These are phyloP conservation scores for Theobroma grandiflorum DNA, from an alignment of 441 rosid genomes.

Conservation along the genomic window DNA sequence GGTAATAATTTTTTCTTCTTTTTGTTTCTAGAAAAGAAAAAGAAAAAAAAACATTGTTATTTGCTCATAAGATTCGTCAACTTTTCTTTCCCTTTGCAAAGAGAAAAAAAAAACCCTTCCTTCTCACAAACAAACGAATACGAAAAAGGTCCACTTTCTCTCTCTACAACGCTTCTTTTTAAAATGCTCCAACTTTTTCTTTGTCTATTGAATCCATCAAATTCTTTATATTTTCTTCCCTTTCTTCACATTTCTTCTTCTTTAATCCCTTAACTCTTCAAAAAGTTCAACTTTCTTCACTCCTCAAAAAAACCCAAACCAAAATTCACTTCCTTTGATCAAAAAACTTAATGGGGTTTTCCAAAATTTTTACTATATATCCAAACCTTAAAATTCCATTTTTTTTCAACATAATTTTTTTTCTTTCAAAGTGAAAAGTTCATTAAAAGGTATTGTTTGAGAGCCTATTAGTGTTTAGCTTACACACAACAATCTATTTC, in stretches of 20 bases:
- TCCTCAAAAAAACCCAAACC: constrained; percentile 12
- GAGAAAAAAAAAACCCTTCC: not conserved
- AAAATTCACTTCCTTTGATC: not conserved
- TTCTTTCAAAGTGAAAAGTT: no score
- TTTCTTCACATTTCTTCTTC: not conserved
- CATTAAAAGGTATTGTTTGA: no score
- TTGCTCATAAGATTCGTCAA: constrained; percentile 28
- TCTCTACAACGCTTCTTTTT: not conserved
- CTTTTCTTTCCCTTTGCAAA: constrained; percentile 12
- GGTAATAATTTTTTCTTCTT: not conserved
- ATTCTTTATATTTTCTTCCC: not conserved
- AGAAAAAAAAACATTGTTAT: not conserved
- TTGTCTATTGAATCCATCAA: not conserved
- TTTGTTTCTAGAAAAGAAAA: not conserved
- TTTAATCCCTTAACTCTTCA: constrained; percentile 7
- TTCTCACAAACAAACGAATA: no score
- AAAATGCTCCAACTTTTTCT: constrained; percentile 6
- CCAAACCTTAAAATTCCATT: not conserved
- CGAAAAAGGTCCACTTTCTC: not conserved
- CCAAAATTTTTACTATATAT: not conserved
- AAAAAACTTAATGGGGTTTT: not conserved
- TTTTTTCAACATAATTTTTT: no score
- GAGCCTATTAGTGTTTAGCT: no score
- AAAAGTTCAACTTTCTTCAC: constrained; percentile 7
- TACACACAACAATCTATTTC: no score